Conservation (phyloP, 2,329 filamentous ascomycete genomes). For the Immersiporthe knoxdaviesiana region DNA sequence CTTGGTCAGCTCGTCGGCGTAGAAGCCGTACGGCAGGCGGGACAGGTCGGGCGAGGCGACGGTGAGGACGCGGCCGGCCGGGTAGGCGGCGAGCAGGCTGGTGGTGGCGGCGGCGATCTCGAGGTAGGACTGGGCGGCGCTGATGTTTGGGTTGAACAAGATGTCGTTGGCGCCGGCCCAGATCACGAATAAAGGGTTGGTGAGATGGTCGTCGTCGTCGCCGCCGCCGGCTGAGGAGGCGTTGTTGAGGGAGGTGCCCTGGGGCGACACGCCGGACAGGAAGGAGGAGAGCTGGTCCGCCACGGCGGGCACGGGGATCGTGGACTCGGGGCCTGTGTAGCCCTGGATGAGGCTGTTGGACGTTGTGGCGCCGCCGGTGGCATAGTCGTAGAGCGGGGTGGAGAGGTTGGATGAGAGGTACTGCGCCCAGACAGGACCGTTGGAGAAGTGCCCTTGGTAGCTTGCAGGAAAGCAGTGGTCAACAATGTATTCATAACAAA, state of each 20-base stretch:
- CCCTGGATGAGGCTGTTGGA: slow-evolving; percentile 28
- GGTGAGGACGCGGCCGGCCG: slow-evolving; percentile 1
- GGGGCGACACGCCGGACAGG: slow-evolving; percentile 7
- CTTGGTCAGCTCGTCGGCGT: slow-evolving; percentile 5
- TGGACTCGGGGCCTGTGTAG: slow-evolving; percentile 9
- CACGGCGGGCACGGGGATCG: slow-evolving; percentile 9
- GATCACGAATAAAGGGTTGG: slow-evolving; percentile 7
- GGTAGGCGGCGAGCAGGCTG: not conserved
- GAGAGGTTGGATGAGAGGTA: slow-evolving; percentile 14
- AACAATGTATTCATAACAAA: not conserved
- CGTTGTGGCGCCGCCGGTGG: not conserved
- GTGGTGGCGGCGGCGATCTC: not conserved
- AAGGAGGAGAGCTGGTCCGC: slow-evolving; percentile 13
- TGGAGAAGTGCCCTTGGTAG: slow-evolving; percentile 15
- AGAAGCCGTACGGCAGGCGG: slow-evolving; percentile 14
- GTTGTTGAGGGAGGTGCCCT: not conserved
- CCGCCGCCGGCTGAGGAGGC: not conserved
- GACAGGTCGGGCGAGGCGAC: slow-evolving; percentile 12
- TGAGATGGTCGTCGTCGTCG: no score
- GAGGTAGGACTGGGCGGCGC: slow-evolving; percentile 4
- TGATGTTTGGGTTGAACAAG: slow-evolving; percentile 12
- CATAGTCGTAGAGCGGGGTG: slow-evolving; percentile 15
- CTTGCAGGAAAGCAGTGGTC: not conserved
- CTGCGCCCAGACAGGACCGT: slow-evolving; percentile 12
- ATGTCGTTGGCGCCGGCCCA: slow-evolving; percentile 18